Evolutionary conservation across 495 filamentous ascomycete species (phyloP).

Genomic region (Penicillium samsonianum): DNA sequence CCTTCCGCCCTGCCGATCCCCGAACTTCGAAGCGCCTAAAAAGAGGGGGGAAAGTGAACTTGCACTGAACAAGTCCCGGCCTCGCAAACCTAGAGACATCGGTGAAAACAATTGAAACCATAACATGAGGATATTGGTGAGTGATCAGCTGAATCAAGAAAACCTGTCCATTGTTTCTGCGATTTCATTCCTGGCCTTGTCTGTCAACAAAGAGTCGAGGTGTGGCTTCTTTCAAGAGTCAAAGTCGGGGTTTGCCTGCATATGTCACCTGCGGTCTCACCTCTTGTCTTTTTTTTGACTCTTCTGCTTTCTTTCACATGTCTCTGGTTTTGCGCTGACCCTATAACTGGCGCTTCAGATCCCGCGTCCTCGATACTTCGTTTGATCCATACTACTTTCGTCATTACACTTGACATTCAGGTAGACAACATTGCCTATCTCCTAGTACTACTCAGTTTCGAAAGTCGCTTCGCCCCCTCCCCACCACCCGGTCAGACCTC

Average conservation of each 20-base stretch:
- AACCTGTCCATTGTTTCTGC: conserved; percentile 20
- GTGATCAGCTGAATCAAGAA: conserved; percentile 8
- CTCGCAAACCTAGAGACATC: conserved; percentile 2
- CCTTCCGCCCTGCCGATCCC: conserved; percentile 26
- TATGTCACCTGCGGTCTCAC: conserved; percentile 30
- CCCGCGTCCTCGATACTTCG: conserved; percentile 10
- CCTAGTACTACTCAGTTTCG: not conserved
- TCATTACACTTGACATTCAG: not conserved
- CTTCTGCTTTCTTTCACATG: conserved; percentile 7
- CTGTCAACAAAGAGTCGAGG: conserved; percentile 18
- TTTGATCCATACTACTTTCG: conserved; percentile 1
- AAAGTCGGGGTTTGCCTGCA: conserved; percentile 23
- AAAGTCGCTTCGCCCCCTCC: conserved; percentile 3
- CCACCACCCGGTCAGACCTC: conserved; percentile 8
- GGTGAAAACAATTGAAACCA: conserved; percentile 5
- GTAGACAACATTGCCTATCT: conserved; percentile 1
- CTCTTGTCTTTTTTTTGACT: conserved; percentile 25
- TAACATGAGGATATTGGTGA: conserved; percentile 25
- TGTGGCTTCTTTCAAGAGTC: conserved; percentile 22
- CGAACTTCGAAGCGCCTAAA: conserved; percentile 20
- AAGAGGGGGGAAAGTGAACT: conserved; percentile 23
- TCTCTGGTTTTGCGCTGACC: conserved; percentile 18
- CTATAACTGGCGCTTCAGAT: conserved; percentile 21
- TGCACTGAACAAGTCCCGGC: conserved; percentile 8
- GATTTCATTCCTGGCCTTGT: conserved; percentile 19